Base-by-base conservation (phyloP, 176 grass and related monocot species). In the Calamus simplicifolius region DNA sequence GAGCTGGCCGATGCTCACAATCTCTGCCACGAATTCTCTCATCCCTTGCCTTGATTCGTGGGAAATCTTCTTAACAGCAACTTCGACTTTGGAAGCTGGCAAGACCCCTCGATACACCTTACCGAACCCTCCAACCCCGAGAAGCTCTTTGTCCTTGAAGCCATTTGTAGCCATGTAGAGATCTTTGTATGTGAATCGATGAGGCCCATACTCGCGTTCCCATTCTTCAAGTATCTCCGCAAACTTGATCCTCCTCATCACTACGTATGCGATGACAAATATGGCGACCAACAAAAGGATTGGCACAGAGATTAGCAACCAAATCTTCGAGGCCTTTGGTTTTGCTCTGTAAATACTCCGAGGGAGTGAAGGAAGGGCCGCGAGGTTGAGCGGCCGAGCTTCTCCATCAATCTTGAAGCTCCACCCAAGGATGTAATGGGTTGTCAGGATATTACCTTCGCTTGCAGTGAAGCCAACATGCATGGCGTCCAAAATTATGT, bases 371-470 rank as follows among this genome's bases (percentile, higher is more conserved):
- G 76, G 76, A 4, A 79, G 1, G 54, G 21, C 69, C 57, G 56
- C 0, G 19, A 4, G 52, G 52, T 77, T 26, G 6, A 77, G 50
- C 15, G 35, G 2, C 0, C 7, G 59, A 30, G 66, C 52, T 16
- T 8, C 12, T 4, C 16, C 16, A 7, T 68, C 54, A 27, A 68
- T 19, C 16, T 7, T 51, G 5, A 76, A 61, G 66, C 72, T 81
- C 79, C 79, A 81, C 10, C 79, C 79, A 3, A 81, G n/a, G 10
- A 81, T 8, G 59, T 49, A 76, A 16, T 76, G 73, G 1, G 21
- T 23, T 23, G 21, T 23, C 21, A 23, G 21, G 21, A 23, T 23
- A 23, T 23, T 23, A 23, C 21, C 21, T 1, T 23, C 21, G 1
- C 21, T 23, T 23, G 21, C 21, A 23, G 21, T 23, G 21, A 23